Percentiles rank a stretch among this genome's conserved stretches.
These are phyloP conservation scores for Quercus cerris DNA, from an alignment of 306 rosid genomes.

Conservation along the genomic window DNA sequence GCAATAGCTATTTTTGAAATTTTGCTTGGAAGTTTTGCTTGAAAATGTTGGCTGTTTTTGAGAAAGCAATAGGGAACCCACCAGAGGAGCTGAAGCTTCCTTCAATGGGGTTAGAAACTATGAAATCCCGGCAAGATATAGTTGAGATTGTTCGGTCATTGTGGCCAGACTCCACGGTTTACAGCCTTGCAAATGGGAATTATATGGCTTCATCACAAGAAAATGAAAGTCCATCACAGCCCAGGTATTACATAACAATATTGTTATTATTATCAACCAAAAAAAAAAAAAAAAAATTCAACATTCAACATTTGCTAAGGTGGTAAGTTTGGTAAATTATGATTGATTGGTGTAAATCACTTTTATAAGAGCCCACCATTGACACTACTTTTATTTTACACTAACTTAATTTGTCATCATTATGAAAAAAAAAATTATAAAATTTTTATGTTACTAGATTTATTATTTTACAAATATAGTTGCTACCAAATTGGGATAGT, in stretches of 20 bases:
- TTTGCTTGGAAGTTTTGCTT: neutral
- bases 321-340: too few species aligned
- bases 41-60: constrained; percentile 53
- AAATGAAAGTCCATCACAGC: constrained; percentile 32
- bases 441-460: too few species aligned
- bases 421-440: too few species aligned
- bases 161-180: constrained; percentile 32
- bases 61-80: constrained; percentile 47
- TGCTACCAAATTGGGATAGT: too few species aligned
- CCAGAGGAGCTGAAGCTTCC: constrained; percentile 54
- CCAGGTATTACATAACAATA: constrained; percentile 32
- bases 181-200: constrained; percentile 43
- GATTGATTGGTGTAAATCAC: too few species aligned
- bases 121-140: constrained; percentile 39
- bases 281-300: neutral
- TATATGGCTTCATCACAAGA: constrained; percentile 48
- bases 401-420: too few species aligned
- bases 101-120: constrained; percentile 15
- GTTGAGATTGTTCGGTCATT: constrained; percentile 23
- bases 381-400: too few species aligned
- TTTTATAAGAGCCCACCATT: too few species aligned
- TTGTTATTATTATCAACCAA: neutral
- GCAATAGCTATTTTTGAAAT: neutral
- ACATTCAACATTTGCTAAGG: too few species aligned
- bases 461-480: too few species aligned